phyloP scores from a whole-genome alignment of 2,329 filamentous ascomycete species.

The Diatrype stigma region DNA sequence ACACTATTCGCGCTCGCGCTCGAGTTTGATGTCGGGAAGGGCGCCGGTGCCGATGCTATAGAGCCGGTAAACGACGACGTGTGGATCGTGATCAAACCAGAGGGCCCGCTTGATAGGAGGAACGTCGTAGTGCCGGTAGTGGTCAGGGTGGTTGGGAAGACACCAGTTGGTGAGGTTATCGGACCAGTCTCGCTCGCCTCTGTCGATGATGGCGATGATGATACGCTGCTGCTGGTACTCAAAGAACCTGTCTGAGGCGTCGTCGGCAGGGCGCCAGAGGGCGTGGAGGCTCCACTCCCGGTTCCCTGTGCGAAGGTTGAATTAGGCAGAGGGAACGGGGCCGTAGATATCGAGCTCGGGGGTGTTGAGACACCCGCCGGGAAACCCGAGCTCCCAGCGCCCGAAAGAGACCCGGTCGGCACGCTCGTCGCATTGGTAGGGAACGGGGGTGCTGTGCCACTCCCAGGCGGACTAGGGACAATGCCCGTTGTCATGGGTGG shows the following conservation, averaged over 20 bases:
- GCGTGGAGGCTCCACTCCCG: background rate
- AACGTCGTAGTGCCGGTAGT: background rate
- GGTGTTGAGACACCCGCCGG: background rate
- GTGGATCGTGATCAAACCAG: background rate
- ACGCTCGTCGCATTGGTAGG: background rate
- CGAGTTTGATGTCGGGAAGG: background rate
- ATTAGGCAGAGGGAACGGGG: background rate
- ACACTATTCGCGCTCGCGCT: background rate
- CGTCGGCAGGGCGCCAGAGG: background rate
- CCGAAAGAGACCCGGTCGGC: background rate
- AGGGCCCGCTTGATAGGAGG: background rate
- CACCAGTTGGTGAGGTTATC: background rate
- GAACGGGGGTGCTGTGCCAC: background rate
- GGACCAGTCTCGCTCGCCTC: background rate
- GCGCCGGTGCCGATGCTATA: background rate
- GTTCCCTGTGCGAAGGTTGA: background rate
- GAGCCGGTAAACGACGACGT: background rate
- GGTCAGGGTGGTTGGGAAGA: background rate
- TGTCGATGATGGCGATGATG: background rate
- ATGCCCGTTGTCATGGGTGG: background rate
- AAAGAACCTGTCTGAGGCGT: background rate
- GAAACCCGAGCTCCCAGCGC: background rate
- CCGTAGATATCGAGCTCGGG: background rate
- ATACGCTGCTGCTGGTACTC: background rate
- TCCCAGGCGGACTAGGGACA: background rate